Conservation (phyloP, 495 filamentous ascomycete genomes). For the Penicillium alfredii region DNA sequence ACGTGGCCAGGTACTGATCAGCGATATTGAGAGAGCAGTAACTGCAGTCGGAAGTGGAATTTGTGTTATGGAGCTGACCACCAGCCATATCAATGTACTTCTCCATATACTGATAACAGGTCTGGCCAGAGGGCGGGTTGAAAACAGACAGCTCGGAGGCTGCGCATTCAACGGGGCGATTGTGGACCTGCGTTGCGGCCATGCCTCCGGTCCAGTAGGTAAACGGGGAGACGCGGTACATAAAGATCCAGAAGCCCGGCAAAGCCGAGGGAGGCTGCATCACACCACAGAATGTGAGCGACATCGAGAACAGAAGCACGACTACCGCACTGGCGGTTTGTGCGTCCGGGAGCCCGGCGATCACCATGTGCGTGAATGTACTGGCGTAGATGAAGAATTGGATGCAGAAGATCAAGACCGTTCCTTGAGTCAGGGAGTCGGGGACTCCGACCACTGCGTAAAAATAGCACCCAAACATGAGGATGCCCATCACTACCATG, state of each 20-base stretch:
- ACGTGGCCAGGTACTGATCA: slow-evolving; percentile 33
- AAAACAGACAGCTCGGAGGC: slow-evolving; percentile 49
- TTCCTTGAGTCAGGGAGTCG: slow-evolving; percentile 37
- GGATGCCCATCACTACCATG: slow-evolving; percentile 36
- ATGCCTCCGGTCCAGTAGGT: slow-evolving; percentile 55
- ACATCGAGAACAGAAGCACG: slow-evolving; percentile 51
- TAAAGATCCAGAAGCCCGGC: slow-evolving; percentile 56
- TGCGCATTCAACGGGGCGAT: slow-evolving; percentile 50
- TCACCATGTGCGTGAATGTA: slow-evolving; percentile 51
- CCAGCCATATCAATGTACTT: slow-evolving; percentile 20
- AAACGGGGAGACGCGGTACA: slow-evolving; percentile 46
- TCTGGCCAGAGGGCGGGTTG: slow-evolving; percentile 39
- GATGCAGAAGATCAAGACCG: slow-evolving; percentile 47
- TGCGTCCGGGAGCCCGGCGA: slow-evolving; percentile 50
- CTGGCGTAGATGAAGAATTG: slow-evolving; percentile 44
- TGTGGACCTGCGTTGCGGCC: slow-evolving; percentile 48
- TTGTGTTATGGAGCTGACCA: slow-evolving; percentile 31
- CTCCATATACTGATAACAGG: slow-evolving; percentile 46
- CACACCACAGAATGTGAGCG: slow-evolving; percentile 51
- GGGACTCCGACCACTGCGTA: slow-evolving; percentile 40
- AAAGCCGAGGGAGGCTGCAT: slow-evolving; percentile 53
- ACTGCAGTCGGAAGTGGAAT: slow-evolving; percentile 29
- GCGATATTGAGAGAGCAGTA: slow-evolving; percentile 39
- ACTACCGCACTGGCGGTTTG: slow-evolving; percentile 49
- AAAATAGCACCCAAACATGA: slow-evolving; percentile 46